Conservation (phyloP, 2,329 filamentous ascomycete species). For the Colletotrichum sp. region DNA sequence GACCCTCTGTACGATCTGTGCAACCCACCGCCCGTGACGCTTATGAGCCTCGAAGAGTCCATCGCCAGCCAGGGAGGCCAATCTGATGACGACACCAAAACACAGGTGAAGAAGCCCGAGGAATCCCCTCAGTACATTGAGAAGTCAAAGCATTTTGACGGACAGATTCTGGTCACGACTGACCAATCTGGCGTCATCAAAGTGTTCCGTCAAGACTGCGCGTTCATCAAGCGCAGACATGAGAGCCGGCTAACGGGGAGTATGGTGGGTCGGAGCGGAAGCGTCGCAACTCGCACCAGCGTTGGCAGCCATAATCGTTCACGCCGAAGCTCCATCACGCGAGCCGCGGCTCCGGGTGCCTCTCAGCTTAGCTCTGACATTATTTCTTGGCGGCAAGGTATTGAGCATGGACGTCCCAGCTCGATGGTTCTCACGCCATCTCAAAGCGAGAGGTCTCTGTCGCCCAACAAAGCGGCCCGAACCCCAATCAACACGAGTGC, state of each 20-base stretch:
- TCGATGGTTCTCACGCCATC: constrained; percentile 41
- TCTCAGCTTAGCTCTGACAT: constrained; percentile 69
- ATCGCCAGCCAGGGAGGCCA: constrained; percentile 45
- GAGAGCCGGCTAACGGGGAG: constrained; percentile 67
- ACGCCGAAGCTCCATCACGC: constrained; percentile 58
- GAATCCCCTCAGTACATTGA: constrained; percentile 80
- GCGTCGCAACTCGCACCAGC: constrained; percentile 60
- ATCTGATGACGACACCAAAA: constrained; percentile 35
- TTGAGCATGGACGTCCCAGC: constrained; percentile 49
- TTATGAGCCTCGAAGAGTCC: constrained; percentile 75
- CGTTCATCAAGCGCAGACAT: constrained; percentile 76
- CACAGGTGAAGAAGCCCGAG: constrained; percentile 53
- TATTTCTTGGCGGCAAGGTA: constrained; percentile 81
- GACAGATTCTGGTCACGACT: constrained; percentile 91
- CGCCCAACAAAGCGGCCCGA: constrained; percentile 51
- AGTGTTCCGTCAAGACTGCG: constrained; percentile 94
- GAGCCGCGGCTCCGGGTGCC: constrained; percentile 29
- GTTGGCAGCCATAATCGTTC: constrained; percentile 53
- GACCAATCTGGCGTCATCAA: constrained; percentile 91
- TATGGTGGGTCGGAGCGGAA: constrained; percentile 62
- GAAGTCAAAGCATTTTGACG: constrained; percentile 76
- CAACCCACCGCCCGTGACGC: constrained; percentile 88
- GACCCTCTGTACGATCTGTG: constrained; percentile 97
- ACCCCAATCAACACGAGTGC: constrained; percentile 40
- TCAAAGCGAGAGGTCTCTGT: constrained; percentile 60